Evolutionary conservation across 176 grass and related monocot species (phyloP).

Genomic region (Cenchrus purpureus): DNA sequence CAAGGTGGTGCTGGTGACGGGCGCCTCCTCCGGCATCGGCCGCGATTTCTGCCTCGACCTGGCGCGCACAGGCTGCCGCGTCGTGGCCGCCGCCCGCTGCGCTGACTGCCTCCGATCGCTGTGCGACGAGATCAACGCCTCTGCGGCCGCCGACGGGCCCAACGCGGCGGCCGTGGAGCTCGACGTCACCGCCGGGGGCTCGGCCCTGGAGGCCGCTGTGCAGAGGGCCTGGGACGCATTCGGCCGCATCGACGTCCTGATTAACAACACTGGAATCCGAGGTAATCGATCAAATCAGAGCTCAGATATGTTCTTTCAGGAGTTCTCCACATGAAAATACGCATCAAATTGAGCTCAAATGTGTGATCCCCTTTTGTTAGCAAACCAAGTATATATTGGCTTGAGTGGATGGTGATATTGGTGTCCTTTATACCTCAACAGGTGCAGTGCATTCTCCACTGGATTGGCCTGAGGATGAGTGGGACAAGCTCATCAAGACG

Average conservation of each 20-base stretch:
- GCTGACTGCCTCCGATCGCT: constrained; percentile 70
- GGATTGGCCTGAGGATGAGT: constrained; percentile 81
- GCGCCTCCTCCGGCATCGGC: constrained; percentile 88
- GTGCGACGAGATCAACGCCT: constrained; percentile 81
- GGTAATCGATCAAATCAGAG: constrained; percentile 36
- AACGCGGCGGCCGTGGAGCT: constrained; percentile 59
- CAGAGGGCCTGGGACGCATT: constrained; percentile 5
- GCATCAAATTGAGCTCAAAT: neutral
- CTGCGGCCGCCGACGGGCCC: neutral
- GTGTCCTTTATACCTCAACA: constrained; percentile 23
- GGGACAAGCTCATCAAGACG: constrained; percentile 68
- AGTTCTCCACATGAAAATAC: constrained; percentile 13
- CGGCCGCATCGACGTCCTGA: constrained; percentile 70
- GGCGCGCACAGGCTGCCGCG: constrained; percentile 58
- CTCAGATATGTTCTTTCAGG: neutral
- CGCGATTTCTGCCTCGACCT: constrained; percentile 85
- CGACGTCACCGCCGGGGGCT: constrained; percentile 59
- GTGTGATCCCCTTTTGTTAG: neutral
- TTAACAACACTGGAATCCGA: constrained; percentile 89
- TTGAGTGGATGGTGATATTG: constrained; percentile 21
- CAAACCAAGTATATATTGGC: neutral
- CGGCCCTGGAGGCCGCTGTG: constrained; percentile 51
- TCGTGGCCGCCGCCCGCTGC: constrained; percentile 74
- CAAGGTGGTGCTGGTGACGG: constrained; percentile 86
- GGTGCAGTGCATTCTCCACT: constrained; percentile 71